These are phyloP conservation scores for Leccinum fallax DNA, from an alignment of 1,284 basidiomycete genomes.

Conservation along the genomic window DNA sequence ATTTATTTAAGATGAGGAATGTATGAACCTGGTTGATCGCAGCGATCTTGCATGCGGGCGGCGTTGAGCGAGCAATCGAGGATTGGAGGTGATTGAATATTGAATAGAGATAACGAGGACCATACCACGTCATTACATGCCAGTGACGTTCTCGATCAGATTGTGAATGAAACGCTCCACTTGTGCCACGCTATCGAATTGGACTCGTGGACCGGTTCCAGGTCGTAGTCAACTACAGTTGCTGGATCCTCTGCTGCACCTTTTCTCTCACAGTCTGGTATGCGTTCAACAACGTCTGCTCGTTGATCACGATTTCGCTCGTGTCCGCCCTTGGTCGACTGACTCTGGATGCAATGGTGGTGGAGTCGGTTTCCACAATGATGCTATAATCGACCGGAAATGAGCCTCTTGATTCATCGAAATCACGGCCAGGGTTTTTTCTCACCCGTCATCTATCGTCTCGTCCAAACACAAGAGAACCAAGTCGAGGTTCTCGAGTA, in stretches of 20 bases:
- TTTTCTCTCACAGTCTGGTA: slow-evolving; percentile 89
- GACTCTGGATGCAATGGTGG: slow-evolving; percentile 93
- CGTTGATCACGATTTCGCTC: slow-evolving; percentile 98
- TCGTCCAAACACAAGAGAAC: slow-evolving; percentile 95
- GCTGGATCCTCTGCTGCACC: slow-evolving; percentile 65
- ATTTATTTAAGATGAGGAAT: background rate
- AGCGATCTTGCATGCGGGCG: background rate
- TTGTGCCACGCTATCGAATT: background rate
- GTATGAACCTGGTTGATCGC: background rate
- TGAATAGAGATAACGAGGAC: background rate
- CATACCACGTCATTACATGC: background rate
- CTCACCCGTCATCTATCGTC: slow-evolving; percentile 95
- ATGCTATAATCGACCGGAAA: slow-evolving; percentile 57
- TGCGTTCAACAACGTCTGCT: slow-evolving; percentile 92
- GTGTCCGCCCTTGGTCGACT: slow-evolving; percentile 92
- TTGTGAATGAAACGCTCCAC: background rate
- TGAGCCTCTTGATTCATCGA: slow-evolving; percentile 10
- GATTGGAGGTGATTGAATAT: background rate
- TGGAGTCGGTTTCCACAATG: slow-evolving; percentile 95
- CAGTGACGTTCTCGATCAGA: background rate
- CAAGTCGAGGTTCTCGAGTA: slow-evolving; percentile 94
- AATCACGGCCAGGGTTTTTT: slow-evolving; percentile 18
- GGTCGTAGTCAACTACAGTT: slow-evolving; percentile 36
- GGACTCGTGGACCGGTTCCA: background rate
- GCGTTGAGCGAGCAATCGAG: background rate